A percentile compares a stretch with the other conserved stretches of the same genome.
These are phyloP conservation scores for Chlamydomonas sp. DNA, from an alignment of 139 green algal species.

Conservation along the genomic window DNA sequence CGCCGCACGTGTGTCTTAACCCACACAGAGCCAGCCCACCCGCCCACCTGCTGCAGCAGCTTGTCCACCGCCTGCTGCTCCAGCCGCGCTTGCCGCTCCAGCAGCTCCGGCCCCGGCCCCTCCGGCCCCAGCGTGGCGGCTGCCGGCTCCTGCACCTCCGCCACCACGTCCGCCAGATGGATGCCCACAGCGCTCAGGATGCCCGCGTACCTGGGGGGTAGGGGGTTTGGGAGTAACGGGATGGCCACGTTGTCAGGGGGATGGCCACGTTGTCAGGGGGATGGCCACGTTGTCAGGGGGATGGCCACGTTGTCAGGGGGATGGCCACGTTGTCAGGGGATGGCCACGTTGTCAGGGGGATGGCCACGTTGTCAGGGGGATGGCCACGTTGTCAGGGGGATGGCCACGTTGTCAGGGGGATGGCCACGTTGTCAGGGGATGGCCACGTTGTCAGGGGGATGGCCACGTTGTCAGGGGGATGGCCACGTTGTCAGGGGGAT, in stretches of 20 bases:
- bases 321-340: too few species aligned
- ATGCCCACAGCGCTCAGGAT: constrained; percentile 97
- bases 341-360: too few species aligned
- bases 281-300: not conserved
- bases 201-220: constrained; percentile 68
- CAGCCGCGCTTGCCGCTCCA: constrained; percentile 63
- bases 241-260: not conserved
- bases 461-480: too few species aligned
- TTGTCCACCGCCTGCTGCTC: constrained; percentile 45
- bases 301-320: too few species aligned
- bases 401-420: too few species aligned
- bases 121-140: constrained; percentile 54
- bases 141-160: constrained; percentile 89
- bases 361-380: too few species aligned
- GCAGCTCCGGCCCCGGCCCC: constrained; percentile 18
- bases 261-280: not conserved
- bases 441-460: too few species aligned
- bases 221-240: not conserved
- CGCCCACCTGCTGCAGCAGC: constrained; percentile 62
- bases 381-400: too few species aligned
- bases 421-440: too few species aligned
- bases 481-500: too few species aligned
- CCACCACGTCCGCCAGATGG: constrained; percentile 92
- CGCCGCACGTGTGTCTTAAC: not conserved
- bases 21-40: not conserved